Evolutionary conservation across 257 asterid species (phyloP).

Genomic region (Lavandula angustifolia): DNA sequence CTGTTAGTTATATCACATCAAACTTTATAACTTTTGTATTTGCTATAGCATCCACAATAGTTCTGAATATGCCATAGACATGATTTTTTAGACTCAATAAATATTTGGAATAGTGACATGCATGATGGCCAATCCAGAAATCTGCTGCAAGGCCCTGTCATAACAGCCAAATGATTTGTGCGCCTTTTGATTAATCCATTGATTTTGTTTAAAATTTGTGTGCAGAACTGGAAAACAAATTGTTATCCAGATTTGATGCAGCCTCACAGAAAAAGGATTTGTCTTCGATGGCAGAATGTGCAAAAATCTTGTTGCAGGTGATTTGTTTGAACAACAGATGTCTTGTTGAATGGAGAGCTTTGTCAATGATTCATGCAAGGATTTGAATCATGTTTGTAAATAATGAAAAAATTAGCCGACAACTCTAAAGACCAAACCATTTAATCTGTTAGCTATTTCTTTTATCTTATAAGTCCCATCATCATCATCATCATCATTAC

Average conservation of each 20-base stretch:
- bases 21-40: too few relatives aligned
- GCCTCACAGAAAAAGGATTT: conserved; percentile 33
- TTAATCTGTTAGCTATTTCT: conserved; percentile 1
- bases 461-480: neutral
- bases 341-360: conserved; percentile 1
- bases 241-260: conserved; percentile 32
- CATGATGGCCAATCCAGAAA: too few relatives aligned
- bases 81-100: too few relatives aligned
- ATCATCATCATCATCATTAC: too few relatives aligned
- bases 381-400: conserved; percentile 9
- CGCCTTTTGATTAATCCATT: neutral
- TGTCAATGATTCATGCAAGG: conserved; percentile 7
- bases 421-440: neutral
- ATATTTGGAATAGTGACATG: too few relatives aligned
- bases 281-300: conserved; percentile 30
- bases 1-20: neutral
- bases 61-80: too few relatives aligned
- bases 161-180: conserved; percentile 3
- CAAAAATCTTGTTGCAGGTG: conserved; percentile 35
- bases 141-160: too few relatives aligned
- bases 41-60: too few relatives aligned
- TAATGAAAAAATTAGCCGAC: conserved; percentile 9
- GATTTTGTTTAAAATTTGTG: conserved; percentile 11
- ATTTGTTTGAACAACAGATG: conserved; percentile 1
- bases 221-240: conserved; percentile 35